A percentile compares a stretch with the other conserved stretches of the same genome.
phyloP scores from a whole-genome alignment of 805 yeast species.

The Saccharomycopsis sp. region DNA sequence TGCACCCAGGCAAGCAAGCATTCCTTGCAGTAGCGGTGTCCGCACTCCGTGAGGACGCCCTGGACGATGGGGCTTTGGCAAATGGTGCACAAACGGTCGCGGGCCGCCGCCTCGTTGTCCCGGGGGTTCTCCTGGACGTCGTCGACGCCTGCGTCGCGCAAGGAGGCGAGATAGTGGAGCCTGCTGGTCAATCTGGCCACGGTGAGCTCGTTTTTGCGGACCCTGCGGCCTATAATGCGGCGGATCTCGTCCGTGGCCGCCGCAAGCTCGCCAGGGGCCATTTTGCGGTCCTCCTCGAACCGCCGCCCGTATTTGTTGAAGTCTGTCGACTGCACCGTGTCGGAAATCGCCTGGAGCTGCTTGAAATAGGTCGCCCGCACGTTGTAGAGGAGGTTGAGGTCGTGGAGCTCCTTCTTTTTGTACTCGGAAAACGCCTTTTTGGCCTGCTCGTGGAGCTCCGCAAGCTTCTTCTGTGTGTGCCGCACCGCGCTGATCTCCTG shows the following conservation, averaged over 20 bases:
- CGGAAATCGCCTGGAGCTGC: slow-evolving; percentile 81
- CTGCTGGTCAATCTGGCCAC: slow-evolving; percentile 34
- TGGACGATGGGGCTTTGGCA: slow-evolving; percentile 63
- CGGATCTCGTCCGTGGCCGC: slow-evolving; percentile 9
- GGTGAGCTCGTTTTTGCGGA: slow-evolving; percentile 12
- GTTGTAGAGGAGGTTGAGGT: slow-evolving; percentile 63
- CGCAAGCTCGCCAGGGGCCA: background rate
- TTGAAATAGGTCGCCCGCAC: slow-evolving; percentile 75
- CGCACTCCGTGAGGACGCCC: slow-evolving; percentile 85
- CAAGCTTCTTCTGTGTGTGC: slow-evolving; percentile 21
- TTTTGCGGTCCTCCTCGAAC: background rate
- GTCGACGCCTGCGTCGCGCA: slow-evolving; percentile 28
- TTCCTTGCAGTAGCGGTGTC: slow-evolving; percentile 81
- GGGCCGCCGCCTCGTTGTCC: slow-evolving; percentile 28
- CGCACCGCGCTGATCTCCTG: slow-evolving; percentile 9
- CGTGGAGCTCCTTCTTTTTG: slow-evolving; percentile 43
- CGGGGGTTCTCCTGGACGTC: slow-evolving; percentile 26
- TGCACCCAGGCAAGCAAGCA: slow-evolving; percentile 74
- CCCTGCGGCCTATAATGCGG: slow-evolving; percentile 11
- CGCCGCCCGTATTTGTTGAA: slow-evolving; percentile 26
- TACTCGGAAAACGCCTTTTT: slow-evolving; percentile 34
- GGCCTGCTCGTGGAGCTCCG: slow-evolving; percentile 37
- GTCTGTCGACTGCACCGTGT: slow-evolving; percentile 55
- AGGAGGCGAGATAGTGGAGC: slow-evolving; percentile 42
- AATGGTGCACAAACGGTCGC: slow-evolving; percentile 59